phyloP scores from a whole-genome alignment of 2,329 filamentous ascomycete species.

The Aspergillus viridinutans region DNA sequence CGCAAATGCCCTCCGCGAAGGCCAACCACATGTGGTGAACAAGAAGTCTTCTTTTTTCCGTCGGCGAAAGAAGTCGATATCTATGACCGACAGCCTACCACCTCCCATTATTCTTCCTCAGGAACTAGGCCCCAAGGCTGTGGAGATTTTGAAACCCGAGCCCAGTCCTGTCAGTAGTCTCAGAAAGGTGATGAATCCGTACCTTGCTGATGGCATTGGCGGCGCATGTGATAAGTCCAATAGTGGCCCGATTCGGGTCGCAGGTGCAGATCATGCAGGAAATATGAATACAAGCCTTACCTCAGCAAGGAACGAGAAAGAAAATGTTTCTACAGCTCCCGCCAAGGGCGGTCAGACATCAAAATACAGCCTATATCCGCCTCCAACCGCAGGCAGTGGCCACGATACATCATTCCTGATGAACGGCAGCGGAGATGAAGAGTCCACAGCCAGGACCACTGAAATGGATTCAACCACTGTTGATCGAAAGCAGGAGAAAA shows the following conservation, averaged over 20 bases:
- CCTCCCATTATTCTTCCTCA: slow-evolving; percentile 52
- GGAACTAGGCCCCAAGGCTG: slow-evolving; percentile 39
- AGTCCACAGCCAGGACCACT: slow-evolving; percentile 16
- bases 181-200: slow-evolving; percentile 82
- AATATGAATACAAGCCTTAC: slow-evolving; percentile 14
- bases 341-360: slow-evolving; percentile 15
- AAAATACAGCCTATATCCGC: slow-evolving; percentile 27
- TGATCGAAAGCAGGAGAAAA: slow-evolving; percentile 8
- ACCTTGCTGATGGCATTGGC: slow-evolving; percentile 47
- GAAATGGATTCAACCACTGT: slow-evolving; percentile 17
- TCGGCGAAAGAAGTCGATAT: slow-evolving; percentile 77
- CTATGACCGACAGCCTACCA: slow-evolving; percentile 58
- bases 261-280: slow-evolving; percentile 12
- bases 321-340: slow-evolving; percentile 22
- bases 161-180: slow-evolving; percentile 73
- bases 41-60: slow-evolving; percentile 94
- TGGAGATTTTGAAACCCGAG: slow-evolving; percentile 28
- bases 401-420: slow-evolving; percentile 32
- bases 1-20: slow-evolving; percentile 27
- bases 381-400: slow-evolving; percentile 15
- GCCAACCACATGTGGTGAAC: slow-evolving; percentile 62
- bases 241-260: slow-evolving; percentile 19
- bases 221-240: slow-evolving; percentile 19
- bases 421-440: slow-evolving; percentile 35
- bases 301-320: slow-evolving; percentile 19